Evolutionary conservation across 1,284 basidiomycete species (phyloP).

Genomic region (Malassezia japonica): DNA sequence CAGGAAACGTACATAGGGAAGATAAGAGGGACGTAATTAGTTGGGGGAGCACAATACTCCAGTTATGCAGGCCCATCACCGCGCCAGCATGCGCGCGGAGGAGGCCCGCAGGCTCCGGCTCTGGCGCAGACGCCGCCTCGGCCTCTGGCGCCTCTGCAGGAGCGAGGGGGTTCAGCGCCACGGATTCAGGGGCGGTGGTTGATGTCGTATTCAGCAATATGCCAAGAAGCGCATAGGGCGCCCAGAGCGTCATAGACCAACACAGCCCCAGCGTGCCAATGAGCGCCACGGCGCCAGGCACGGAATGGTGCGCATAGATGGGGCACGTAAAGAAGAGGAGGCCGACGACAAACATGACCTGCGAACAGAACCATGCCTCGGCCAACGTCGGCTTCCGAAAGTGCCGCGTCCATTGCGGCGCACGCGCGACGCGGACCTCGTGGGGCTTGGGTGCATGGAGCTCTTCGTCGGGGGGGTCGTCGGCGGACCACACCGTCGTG

Average conservation of each 20-base stretch:
- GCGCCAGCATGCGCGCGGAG: constrained; percentile 10
- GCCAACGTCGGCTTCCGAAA: constrained; percentile 21
- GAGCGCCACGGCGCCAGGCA: constrained; percentile 50
- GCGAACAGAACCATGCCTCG: constrained; percentile 33
- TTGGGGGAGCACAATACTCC: constrained; percentile 16
- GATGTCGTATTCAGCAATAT: constrained; percentile 24
- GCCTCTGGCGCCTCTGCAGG: not conserved
- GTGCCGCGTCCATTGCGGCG: not conserved
- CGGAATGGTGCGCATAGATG: constrained; percentile 25
- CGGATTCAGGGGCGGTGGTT: no score
- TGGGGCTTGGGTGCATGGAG: not conserved
- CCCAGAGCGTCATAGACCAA: constrained; percentile 53
- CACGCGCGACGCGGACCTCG: not conserved
- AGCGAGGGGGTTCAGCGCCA: no score
- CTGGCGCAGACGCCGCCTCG: not conserved
- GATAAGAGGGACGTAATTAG: constrained; percentile 9
- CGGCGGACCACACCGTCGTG: not conserved
- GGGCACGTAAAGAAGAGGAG: constrained; percentile 30
- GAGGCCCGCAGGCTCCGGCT: not conserved
- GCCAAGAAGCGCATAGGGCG: constrained; percentile 50
- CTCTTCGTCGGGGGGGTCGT: not conserved
- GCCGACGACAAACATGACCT: constrained; percentile 26
- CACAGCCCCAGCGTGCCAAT: constrained; percentile 52
- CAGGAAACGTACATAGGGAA: constrained; percentile 1
- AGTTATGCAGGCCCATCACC: constrained; percentile 16